Percentiles rank a stretch among this genome's conserved stretches.
These are phyloP conservation scores for Speleostelium caveatum DNA, from an alignment of 78 protist species.

Conservation along the genomic window DNA sequence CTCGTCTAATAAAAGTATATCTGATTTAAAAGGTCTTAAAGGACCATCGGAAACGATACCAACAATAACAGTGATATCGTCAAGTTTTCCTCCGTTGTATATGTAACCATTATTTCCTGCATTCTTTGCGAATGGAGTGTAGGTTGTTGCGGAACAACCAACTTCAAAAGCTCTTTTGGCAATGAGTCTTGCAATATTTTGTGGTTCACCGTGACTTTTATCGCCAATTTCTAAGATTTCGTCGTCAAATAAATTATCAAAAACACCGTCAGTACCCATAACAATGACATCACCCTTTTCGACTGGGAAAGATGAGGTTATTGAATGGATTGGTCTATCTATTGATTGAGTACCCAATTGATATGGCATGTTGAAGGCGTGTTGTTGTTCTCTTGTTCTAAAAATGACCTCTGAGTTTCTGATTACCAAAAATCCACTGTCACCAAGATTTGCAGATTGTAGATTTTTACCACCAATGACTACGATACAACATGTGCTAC, in stretches of 20 bases:
- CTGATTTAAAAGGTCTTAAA: slow-evolving; percentile 9
- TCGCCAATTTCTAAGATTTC: slow-evolving; percentile 60
- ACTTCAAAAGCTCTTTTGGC: slow-evolving; percentile 73
- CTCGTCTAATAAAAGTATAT: slow-evolving; percentile 38
- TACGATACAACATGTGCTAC: slow-evolving; percentile 85
- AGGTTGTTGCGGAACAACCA: slow-evolving; percentile 27
- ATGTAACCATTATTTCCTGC: slow-evolving; percentile 74
- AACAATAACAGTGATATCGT: slow-evolving; percentile 79
- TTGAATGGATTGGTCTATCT: slow-evolving; percentile 69
- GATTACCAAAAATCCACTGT: slow-evolving; percentile 82
- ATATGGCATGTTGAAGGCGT: slow-evolving; percentile 86
- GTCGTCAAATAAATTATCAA: slow-evolving; percentile 86
- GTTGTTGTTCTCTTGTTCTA: slow-evolving; percentile 85
- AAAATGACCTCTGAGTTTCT: slow-evolving; percentile 62
- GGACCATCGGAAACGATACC: slow-evolving; percentile 70
- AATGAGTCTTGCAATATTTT: slow-evolving; percentile 35
- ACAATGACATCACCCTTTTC: slow-evolving; percentile 81
- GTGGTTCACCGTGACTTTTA: slow-evolving; percentile 34
- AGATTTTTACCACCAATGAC: slow-evolving; percentile 21
- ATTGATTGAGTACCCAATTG: slow-evolving; percentile 85
- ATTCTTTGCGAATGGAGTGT: slow-evolving; percentile 75
- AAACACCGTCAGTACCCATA: slow-evolving; percentile 89
- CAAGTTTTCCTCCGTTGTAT: slow-evolving; percentile 73
- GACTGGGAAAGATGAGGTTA: slow-evolving; percentile 42
- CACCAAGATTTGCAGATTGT: slow-evolving; percentile 86